Conservation (phyloP, 1,284 basidiomycete genomes). For the Thecaphora thlaspeos region DNA sequence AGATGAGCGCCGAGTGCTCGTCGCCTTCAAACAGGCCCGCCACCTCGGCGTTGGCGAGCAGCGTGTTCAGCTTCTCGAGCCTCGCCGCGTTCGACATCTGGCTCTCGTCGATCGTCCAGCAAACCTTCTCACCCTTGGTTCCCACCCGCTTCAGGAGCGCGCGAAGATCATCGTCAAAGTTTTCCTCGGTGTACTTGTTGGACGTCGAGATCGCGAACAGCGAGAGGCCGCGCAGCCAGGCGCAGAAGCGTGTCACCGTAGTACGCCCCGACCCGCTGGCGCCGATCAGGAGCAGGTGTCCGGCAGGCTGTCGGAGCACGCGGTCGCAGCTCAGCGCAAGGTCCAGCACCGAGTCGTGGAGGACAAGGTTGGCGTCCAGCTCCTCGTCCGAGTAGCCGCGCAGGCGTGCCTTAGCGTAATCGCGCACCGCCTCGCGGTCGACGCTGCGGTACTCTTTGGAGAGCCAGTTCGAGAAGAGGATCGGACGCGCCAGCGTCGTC, state of each 20-base stretch:
- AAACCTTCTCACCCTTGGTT: constrained; percentile 97
- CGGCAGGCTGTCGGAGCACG: constrained; percentile 97
- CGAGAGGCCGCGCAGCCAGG: constrained; percentile 98
- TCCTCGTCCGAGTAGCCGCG: constrained; percentile 68
- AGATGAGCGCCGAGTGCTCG: constrained; percentile 94
- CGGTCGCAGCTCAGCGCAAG: constrained; percentile 96
- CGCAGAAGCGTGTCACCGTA: constrained; percentile 94
- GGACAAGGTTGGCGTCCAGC: constrained; percentile 92
- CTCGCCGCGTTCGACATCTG: constrained; percentile 98
- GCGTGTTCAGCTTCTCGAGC: constrained; percentile 97
- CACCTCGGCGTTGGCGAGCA: constrained; percentile 98
- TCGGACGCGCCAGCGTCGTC: constrained; percentile 75
- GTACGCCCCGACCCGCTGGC: constrained; percentile 99
- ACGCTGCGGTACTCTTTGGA: constrained; percentile 96
- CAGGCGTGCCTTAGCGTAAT: constrained; percentile 93
- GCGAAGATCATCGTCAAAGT: constrained; percentile 96
- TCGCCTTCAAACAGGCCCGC: constrained; percentile 86
- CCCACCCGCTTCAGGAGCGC: constrained; percentile 89
- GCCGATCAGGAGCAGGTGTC: constrained; percentile 92
- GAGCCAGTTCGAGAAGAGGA: constrained; percentile 98
- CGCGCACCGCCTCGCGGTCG: constrained; percentile 84
- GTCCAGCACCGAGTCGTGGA: constrained; percentile 97
- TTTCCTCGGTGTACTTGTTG: constrained; percentile 95
- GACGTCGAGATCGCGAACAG: constrained; percentile 99
- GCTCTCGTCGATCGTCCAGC: constrained; percentile 99